Conservation (phyloP, 2,329 filamentous ascomycete species). For the Salinomyces thailandicus region DNA sequence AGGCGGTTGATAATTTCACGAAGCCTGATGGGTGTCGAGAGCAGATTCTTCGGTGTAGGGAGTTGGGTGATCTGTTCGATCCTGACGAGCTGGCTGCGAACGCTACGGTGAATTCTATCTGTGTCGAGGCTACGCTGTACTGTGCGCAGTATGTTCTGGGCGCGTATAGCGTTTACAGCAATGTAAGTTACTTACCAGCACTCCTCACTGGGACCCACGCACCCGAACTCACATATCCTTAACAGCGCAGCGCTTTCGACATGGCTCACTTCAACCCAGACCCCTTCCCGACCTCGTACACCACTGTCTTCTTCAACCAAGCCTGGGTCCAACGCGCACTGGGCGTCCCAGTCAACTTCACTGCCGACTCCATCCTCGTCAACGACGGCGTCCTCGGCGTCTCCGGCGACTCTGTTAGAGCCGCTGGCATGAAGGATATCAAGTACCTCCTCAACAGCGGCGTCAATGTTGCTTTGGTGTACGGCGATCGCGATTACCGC, state of each 20-base stretch:
- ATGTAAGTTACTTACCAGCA: too few species aligned
- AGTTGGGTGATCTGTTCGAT: constrained; percentile 37
- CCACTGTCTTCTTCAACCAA: constrained; percentile 36
- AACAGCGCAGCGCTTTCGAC: constrained; percentile 15
- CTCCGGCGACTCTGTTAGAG: constrained; percentile 13
- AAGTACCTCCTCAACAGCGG: constrained; percentile 17
- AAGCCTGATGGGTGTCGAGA: constrained; percentile 43
- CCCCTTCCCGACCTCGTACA: constrained; percentile 12
- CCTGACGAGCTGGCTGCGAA: constrained; percentile 37
- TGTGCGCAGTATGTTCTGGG: constrained; percentile 10
- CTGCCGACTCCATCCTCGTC: constrained; percentile 11
- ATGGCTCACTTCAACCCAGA: constrained; percentile 15
- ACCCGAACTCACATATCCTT: too few species aligned
- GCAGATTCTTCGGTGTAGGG: constrained; percentile 42
- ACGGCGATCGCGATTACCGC: constrained; percentile 21
- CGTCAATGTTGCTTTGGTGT: constrained; percentile 19
- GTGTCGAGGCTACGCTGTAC: constrained; percentile 21
- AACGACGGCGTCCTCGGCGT: constrained; percentile 6
- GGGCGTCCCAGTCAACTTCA: constrained; percentile 39
- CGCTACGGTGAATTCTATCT: constrained; percentile 30
- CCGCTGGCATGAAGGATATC: constrained; percentile 13
- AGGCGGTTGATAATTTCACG: constrained; percentile 34
- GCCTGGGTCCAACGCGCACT: constrained; percentile 35
- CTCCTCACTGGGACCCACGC: too few species aligned
- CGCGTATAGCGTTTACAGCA: constrained; percentile 6